Base-by-base conservation (phyloP, 768 basidiomycete genomes). In the Lepiota brunneoincarnata region DNA sequence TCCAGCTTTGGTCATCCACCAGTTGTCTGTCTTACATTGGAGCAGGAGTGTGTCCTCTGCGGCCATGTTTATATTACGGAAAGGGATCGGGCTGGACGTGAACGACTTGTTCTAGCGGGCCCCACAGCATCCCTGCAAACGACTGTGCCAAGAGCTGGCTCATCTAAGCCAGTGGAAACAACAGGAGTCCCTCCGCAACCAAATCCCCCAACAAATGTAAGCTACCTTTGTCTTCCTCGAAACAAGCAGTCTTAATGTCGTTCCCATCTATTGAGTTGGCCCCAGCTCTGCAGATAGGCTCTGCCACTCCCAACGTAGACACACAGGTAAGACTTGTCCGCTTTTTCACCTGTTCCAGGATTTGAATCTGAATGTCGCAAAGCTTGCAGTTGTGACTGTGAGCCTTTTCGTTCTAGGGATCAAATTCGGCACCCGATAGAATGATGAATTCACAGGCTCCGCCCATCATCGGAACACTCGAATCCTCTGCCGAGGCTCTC, bases 41-140 rank as follows among this genome's bases (percentile, higher is more conserved):
- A n/a, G 48, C 56, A 91, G 90, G 87, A 90, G 74, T 92, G 90
- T 60, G 89, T 92, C 23, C 75, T 89, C 54, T 92, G 90, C 65
- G 77, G 77, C 36, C 74, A 71, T 28, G 69, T 81, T 17, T 91
- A 88, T 68, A 57, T 79, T 24, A 74, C 76, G 12, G 79, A 84
- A 62, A 60, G 68, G 7, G 82, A 83, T 63, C 69, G 71, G 58
- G 68, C 75, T 57, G 85, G 81, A 31, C 67, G 74, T 58, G 78
- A 79, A 58, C 71, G 59, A 17, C 68, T 83, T 31, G 63, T 80
- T 41, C 65, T 72, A 44, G 59, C 60, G 21, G 44, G 42, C 14
- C 40, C 53, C 11, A 23, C 17, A 17, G 3, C 45, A 37, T 35
- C 49, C 36, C 18, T 38, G 12, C 17, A 37, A 14, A n/a, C 12